Conservation (phyloP, 306 rosid species). For the Casuarina glauca region DNA sequence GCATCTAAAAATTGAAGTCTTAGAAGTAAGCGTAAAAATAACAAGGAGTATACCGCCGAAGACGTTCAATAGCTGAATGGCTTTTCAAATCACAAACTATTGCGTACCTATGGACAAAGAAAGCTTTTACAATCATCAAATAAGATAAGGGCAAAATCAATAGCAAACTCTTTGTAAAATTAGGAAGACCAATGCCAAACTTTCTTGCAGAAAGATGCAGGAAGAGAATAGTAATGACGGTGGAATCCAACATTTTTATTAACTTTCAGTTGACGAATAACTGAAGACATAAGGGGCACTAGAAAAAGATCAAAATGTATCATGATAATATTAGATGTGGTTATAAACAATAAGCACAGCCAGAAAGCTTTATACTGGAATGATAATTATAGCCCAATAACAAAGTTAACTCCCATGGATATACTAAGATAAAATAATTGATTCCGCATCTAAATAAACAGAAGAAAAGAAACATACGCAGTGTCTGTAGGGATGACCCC, state of each 20-base stretch:
- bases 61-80: conserved; percentile 81
- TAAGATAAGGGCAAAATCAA: not conserved
- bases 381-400: not conserved
- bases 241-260: not conserved
- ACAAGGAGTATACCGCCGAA: conserved; percentile 59
- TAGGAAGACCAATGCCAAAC: not conserved
- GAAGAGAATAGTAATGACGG: not conserved
- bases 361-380: not conserved
- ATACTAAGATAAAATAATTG: not conserved
- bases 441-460: not conserved
- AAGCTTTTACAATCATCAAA: not conserved
- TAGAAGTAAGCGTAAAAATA: not conserved
- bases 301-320: not conserved
- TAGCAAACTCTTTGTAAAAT: not conserved
- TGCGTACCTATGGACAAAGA: conserved; percentile 61
- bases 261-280: not conserved
- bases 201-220: not conserved
- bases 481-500: conserved; percentile 96
- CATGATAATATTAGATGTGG: not conserved
- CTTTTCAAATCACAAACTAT: conserved; percentile 81
- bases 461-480: conserved; percentile 38
- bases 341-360: not conserved
- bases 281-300: not conserved
- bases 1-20: not conserved
- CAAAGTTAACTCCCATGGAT: not conserved